Base-by-base conservation (phyloP, 805 yeast genomes). In the Cyberlindnera suaveolens region DNA sequence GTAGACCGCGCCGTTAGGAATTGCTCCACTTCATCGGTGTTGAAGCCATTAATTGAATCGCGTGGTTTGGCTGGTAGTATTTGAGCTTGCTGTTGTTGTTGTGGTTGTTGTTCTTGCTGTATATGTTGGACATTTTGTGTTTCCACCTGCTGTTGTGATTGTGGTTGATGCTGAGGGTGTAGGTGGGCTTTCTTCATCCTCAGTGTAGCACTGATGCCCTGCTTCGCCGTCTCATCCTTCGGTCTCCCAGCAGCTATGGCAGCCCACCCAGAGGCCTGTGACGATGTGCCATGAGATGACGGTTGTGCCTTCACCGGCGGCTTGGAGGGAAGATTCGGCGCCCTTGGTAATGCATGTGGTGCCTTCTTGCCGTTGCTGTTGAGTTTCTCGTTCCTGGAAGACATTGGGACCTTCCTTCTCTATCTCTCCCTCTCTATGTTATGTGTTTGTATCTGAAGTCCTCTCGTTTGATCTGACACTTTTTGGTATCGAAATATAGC, bases 221-320 rank as follows among this genome's bases (percentile, higher is more conserved):
- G 36, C 36, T 35, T 35, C 9, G 23, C 11, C 30, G 14, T 27
- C 20, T 29, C 34, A 14, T 30, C 34, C 38, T 20, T 39, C 39
- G n/a, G 23, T 33, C 39, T 45, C 3, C 43, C 39, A 13, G 52
- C 53, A 5, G 51, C 52, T 29, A 48, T 43, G 30, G 53, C 49
- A 8, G 56, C 56, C 56, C 56, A 52, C 1, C 53, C 55, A 27
- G 40, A 36, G 11, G 36, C 38, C 33, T 15, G 36, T 9, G 26
- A 31, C 20, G 18, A 31, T 40, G 7, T 3, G 40, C 32, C 26
- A 15, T 30, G 13, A 9, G 39, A n/a, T 34, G 23, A 4, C 14
- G 31, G 11, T 7, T 17, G 29, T 17, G 35, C 19, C 29, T 31
- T 38, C 29, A 38, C 40, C 19, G 26, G 36, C 10, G 47, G 47